Evolutionary conservation across 148 eudicot species (phyloP).

Genomic region (Arbutus unedo): DNA sequence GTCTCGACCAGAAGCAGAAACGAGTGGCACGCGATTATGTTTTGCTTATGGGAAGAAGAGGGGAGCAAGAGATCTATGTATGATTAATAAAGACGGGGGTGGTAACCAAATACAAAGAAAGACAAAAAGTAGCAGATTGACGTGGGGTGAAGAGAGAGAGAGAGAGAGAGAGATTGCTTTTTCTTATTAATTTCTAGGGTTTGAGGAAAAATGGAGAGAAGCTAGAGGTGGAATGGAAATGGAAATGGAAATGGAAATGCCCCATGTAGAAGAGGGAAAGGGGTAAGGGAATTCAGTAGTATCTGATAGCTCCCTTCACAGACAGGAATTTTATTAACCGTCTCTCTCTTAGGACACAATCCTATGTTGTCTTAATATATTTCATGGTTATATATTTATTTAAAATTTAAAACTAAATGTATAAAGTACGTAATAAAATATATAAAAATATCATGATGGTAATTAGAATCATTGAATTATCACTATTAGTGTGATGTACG

Average conservation of each 20-base stretch:
- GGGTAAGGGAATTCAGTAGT: background rate
- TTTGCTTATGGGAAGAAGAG: background rate
- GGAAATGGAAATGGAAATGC: no score
- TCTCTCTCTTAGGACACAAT: no score
- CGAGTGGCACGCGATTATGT: background rate
- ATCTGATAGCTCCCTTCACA: no score
- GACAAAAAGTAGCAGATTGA: slow-evolving; percentile 13
- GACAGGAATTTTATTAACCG: background rate
- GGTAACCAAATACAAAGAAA: background rate
- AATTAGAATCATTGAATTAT: no score
- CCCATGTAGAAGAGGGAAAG: background rate
- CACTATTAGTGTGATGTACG: no score
- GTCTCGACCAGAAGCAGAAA: background rate
- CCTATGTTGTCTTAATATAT: no score
- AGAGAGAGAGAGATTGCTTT: background rate
- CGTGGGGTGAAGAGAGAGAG: background rate
- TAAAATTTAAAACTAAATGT: no score
- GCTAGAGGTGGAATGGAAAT: background rate
- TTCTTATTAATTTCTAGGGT: slow-evolving; percentile 3
- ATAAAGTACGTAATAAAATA: no score
- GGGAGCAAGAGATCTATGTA: background rate
- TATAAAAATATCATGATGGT: no score
- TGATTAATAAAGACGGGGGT: background rate
- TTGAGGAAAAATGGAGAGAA: background rate
- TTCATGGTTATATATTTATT: no score